Evolutionary conservation across 164 flowering plant species (phyloP), one percentile per base, ranked within the genome.

Genomic region (Pachysandra terminalis): DNA sequence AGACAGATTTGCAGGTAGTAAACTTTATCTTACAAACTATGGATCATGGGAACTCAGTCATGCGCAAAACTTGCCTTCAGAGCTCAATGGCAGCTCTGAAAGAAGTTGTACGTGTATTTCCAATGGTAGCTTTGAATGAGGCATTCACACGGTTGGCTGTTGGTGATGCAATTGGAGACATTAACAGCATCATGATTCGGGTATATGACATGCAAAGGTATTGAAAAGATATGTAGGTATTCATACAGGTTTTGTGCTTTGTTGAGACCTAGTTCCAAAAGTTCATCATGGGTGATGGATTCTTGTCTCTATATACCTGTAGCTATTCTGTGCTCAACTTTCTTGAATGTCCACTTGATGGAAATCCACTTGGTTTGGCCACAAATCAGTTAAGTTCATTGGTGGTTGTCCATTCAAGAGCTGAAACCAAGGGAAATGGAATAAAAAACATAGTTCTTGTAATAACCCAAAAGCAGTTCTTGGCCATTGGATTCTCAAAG

Each of bases 201-300:
- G 85, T 95, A 23, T 90, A 89, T 83, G 98, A 95, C 81, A 75
- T 90, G 88, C 97, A 88, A 81, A 95, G 98, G 99, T 95, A 85
- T 58, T 28, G 40, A 10, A 51, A 52, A 49, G 35, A 58, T 52
- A 12, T 41, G 61, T n/a, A 45, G 21, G 35, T 21, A 28, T 15
- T 35, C n/a, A 6, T 69, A 15, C 9, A n/a, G 45, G 48, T 15
- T 19, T 59, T 68, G 63, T 65, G 60, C 52, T 57, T 45, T 27
- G 40, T 28, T 60, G 56, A 65, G 21, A 22, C 56, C 24, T 68
- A 16, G 25, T 19, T 28, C 24, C 22, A 3, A 12, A 19, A 19
- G 17, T 19, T 55, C 58, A 23, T 59, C 28, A 48, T 41, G 51
- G 17, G 26, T 48, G 45, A 48, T 57, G 28, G 49, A 14, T 23